Conservation (phyloP, 345 rosid genomes). For the Lumnitzera littorea region DNA sequence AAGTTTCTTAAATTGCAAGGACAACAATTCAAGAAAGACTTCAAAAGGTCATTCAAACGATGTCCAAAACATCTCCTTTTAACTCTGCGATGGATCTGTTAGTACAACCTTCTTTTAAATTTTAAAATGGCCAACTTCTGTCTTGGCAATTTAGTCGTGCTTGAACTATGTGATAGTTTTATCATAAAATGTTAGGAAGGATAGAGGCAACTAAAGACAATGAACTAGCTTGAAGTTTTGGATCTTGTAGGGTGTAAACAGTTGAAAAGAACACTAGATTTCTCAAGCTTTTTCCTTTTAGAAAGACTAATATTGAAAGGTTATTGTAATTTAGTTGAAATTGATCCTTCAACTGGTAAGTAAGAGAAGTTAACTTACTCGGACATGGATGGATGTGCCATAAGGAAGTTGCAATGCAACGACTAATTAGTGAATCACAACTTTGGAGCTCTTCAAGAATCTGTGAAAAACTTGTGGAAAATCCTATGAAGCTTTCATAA, state of each 20-base stretch:
- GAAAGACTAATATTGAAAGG: background rate
- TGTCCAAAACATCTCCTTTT: background rate
- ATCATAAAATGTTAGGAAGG: background rate
- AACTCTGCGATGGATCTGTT: constrained; percentile 5
- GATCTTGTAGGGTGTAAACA: background rate
- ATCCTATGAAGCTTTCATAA: too few relatives aligned
- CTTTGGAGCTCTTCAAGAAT: too few relatives aligned
- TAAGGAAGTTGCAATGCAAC: background rate
- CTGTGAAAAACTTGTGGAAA: background rate
- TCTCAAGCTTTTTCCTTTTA: background rate
- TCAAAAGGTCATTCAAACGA: background rate
- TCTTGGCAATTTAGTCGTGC: background rate
- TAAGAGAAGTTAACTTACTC: background rate
- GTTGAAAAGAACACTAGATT: constrained; percentile 1
- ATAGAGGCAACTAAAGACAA: background rate
- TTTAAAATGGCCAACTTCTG: background rate
- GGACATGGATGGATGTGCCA: background rate
- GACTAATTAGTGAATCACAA: too few relatives aligned
- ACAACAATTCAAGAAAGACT: background rate
- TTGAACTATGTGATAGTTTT: background rate
- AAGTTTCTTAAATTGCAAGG: constrained; percentile 1
- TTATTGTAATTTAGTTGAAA: background rate
- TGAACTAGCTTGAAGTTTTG: background rate
- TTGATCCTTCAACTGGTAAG: background rate
- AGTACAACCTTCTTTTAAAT: background rate